Evolutionary conservation across 306 rosid species (phyloP).

Genomic region (Oxytropis ochrocephala): DNA sequence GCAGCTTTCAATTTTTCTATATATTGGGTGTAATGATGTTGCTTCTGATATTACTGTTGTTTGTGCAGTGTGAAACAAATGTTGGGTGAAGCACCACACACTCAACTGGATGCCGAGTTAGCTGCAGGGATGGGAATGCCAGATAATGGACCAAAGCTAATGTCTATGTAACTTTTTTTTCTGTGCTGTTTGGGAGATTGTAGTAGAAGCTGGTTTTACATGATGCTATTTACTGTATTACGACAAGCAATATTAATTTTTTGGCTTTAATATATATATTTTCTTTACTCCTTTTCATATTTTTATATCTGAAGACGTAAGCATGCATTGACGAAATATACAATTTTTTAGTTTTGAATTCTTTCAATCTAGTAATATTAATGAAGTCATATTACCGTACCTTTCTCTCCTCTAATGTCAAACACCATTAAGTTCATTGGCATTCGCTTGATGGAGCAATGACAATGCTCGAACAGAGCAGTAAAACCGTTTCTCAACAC

Average conservation of each 20-base stretch:
- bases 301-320: background rate
- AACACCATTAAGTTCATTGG: too few relatives aligned
- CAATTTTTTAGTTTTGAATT: too few relatives aligned
- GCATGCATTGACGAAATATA: too few relatives aligned
- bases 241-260: background rate
- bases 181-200: background rate
- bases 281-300: background rate
- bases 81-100: constrained; percentile 87
- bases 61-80: constrained; percentile 58
- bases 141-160: constrained; percentile 87
- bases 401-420: too few relatives aligned
- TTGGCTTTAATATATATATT: background rate
- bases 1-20: background rate
- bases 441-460: too few relatives aligned
- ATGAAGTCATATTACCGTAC: too few relatives aligned
- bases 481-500: too few relatives aligned
- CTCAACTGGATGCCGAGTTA: constrained; percentile 86
- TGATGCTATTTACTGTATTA: background rate
- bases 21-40: background rate
- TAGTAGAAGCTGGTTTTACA: background rate
- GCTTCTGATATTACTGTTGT: constrained; percentile 11
- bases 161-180: constrained; percentile 45
- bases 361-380: too few relatives aligned
- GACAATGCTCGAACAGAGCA: too few relatives aligned
- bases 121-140: constrained; percentile 98